Evolutionary conservation across 1,284 basidiomycete genomes (phyloP), one percentile per base, ranked within the genome.

Genomic region (Amylostereum areolatum): DNA sequence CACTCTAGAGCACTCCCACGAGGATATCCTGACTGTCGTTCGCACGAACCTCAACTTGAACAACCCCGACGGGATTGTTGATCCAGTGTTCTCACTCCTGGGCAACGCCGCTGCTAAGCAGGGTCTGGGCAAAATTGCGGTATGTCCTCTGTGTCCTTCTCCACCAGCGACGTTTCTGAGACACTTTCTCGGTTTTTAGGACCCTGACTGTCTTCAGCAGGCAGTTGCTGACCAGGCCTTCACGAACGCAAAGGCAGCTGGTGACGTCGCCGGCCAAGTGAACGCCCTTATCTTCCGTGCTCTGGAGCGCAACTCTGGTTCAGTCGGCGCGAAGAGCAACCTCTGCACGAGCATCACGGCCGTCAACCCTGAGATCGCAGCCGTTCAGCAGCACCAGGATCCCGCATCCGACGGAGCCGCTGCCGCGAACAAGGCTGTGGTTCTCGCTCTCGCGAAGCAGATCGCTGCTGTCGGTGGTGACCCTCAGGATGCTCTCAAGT

Each of bases 181-280:
- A 24, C 18, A 43, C 33, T 5, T 24, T 31, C 27, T 7, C n/a
- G 18, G 18, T 18, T 18, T 18, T 36, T 50, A 81, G 78, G 75
- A 85, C 59, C 63, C 74, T 18, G 77, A 77, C 51, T 87, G 84
- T 63, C 71, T 85, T 33, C 83, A 85, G 60, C 78, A 81, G 66
- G 79, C 75, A 2, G 73, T 73, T 11, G 81, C 81, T 42, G 82
- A 84, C 59, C 80, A 78, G 59, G 83, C 83, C 0, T 85, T 85
- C 69, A 83, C 81, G 29, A 85, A 85, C 58, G 81, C 83, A 36
- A 86, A 85, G 65, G 76, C 77, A 3, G 75, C 71, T 2, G 71
- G 72, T 10, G 77, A 85, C 57, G 65, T 81, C 35, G 66, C 73
- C 33, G 80, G 79, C 29, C 73, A 75, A 71, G 75, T 79, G 32